These are phyloP conservation scores for Dictyostelium discoideum DNA, from an alignment of 78 protist species.

Conservation along the genomic window dicty_2.7 NC_007088.5:825501-826000, in stretches of 20 bases:
- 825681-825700: constrained; percentile 62
- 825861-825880: constrained; percentile 33
- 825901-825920: not conserved
- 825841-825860: constrained; percentile 4
- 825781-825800: constrained; percentile 50
- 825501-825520: constrained; percentile 26
- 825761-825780: constrained; percentile 57
- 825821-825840: constrained; percentile 10
- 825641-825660: constrained; percentile 20
- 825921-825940: constrained; percentile 59
- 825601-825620: constrained; percentile 31
- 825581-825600: constrained; percentile 66
- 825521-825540: constrained; percentile 71
- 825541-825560: constrained; percentile 68
- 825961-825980: constrained; percentile 34
- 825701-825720: constrained; percentile 1
- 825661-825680: constrained; percentile 33
- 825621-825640: constrained; percentile 40
- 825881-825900: not conserved
- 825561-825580: constrained; percentile 54
- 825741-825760: constrained; percentile 15
- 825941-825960: constrained; percentile 65
- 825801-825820: constrained; percentile 46
- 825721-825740: constrained; percentile 49
- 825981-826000: constrained; percentile 45